Percentiles rank a stretch among this genome's conserved stretches.
These are phyloP conservation scores for Aspergillus glaucus DNA, from an alignment of 2,329 filamentous ascomycete genomes.

Conservation along the genomic window DNA sequence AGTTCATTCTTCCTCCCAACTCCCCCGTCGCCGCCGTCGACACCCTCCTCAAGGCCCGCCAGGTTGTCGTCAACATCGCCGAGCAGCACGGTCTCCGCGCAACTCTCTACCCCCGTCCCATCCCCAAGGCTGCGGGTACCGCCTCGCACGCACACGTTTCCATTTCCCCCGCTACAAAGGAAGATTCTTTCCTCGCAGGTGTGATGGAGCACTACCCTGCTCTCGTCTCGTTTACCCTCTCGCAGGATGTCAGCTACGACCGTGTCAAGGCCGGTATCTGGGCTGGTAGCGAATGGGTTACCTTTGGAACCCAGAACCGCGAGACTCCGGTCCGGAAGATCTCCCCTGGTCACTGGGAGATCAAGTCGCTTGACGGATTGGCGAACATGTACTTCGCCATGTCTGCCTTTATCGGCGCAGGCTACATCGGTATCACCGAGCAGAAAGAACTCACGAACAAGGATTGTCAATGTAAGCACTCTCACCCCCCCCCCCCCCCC, in stretches of 20 bases:
- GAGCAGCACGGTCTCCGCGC: slow-evolving; percentile 58
- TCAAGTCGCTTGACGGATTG: slow-evolving; percentile 70
- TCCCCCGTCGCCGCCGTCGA: slow-evolving; percentile 64
- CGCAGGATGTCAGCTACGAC: slow-evolving; percentile 61
- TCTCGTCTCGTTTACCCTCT: slow-evolving; percentile 63
- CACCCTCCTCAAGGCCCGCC: slow-evolving; percentile 61
- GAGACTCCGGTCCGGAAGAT: slow-evolving; percentile 68
- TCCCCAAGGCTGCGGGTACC: slow-evolving; percentile 49
- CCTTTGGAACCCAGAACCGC: slow-evolving; percentile 77
- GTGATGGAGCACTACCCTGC: slow-evolving; percentile 60
- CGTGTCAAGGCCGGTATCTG: slow-evolving; percentile 63
- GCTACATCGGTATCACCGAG: slow-evolving; percentile 48
- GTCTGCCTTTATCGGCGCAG: slow-evolving; percentile 55
- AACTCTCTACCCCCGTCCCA: slow-evolving; percentile 68
- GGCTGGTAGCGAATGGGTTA: slow-evolving; percentile 71
- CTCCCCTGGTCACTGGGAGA: slow-evolving; percentile 63
- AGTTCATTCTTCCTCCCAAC: slow-evolving; percentile 62
- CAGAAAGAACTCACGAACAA: slow-evolving; percentile 19
- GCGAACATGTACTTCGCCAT: slow-evolving; percentile 72
- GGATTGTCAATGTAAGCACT: slow-evolving; percentile 27
- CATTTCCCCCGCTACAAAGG: slow-evolving; percentile 49
- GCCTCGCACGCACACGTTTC: slow-evolving; percentile 61
- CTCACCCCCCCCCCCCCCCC: neutral
- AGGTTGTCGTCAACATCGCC: slow-evolving; percentile 61
- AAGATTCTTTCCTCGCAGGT: slow-evolving; percentile 62